Base-by-base conservation (phyloP, 345 rosid genomes). In the Eucalyptus melliodora region DNA sequence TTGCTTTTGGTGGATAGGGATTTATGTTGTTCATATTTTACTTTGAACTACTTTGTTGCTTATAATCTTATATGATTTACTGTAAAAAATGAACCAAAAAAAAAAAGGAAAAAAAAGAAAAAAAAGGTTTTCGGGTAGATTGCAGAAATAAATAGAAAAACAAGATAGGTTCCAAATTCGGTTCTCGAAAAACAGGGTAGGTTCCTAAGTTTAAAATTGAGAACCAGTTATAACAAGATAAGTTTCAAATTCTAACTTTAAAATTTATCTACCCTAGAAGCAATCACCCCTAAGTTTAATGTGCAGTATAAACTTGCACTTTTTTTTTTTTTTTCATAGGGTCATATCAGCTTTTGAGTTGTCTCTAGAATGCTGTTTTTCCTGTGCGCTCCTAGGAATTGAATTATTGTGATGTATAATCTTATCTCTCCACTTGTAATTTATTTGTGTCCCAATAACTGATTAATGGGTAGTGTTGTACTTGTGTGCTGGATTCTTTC, bases 161-260 rank as follows among this genome's bases (percentile, higher is more conserved):
- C 26, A 19, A 53, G 59, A 19, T 19, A 3, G 1, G 2, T 19
- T 53, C 26, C 11, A 53, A 53, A 53, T 0, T 53, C 5, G 0
- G 5, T 53, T 53, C 59, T 1, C 1, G 1, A 0, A 53, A 53
- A 53, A 53, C 0, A 53, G 1, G 59, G 59, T 0, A 53, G 24
- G 24, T 53, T 53, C 5, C 24, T 53, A 53, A 19, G 24, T 53
- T 1, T 0, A 53, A 53, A 53, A 19, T 53, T 19, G 59, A 53
- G 59, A 53, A 53, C 56, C 1, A 8, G 2, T 19, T 19, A 53
- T 19, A 53, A 2, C 0, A 53, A 21, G 26, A 4, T 21, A 21
- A 0, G 0, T 53, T 53, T 53, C 5, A 21, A 53, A 53, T 53
- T 53, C 11, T 53, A 53, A 53, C 26, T 53, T 0, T 53, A 4